A percentile compares a stretch with the other conserved stretches of the same genome.
These are phyloP conservation scores for Lactarius hatsudake DNA, from an alignment of 768 basidiomycete genomes.

Conservation along the genomic window DNA sequence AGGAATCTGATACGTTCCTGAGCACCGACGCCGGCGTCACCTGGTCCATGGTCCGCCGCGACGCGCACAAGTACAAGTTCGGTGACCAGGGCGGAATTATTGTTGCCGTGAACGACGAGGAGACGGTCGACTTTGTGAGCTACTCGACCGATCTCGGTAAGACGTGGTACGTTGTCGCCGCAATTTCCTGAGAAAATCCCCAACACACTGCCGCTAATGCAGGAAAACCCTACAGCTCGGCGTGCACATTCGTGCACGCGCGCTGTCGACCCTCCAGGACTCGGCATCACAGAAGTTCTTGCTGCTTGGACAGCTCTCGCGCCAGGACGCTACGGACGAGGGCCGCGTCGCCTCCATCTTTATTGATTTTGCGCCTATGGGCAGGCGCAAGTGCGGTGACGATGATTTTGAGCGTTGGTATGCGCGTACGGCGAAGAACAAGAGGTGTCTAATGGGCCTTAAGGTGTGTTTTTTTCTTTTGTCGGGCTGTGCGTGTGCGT, in stretches of 20 bases:
- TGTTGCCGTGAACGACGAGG: conserved; percentile 84
- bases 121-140: conserved; percentile 57
- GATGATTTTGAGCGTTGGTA: too few relatives aligned
- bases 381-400: too few relatives aligned
- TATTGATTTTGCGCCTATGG: too few relatives aligned
- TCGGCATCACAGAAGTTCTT: too few relatives aligned
- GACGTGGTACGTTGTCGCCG: conserved; percentile 60
- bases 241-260: conserved; percentile 64
- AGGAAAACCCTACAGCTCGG: conserved; percentile 75
- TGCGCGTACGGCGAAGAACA: too few relatives aligned
- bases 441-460: too few relatives aligned
- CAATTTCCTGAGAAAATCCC: background rate
- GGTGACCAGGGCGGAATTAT: conserved; percentile 84
- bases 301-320: too few relatives aligned
- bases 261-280: conserved; percentile 88
- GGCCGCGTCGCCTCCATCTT: too few relatives aligned
- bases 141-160: conserved; percentile 84
- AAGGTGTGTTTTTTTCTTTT: too few relatives aligned
- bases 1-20: conserved; percentile 90
- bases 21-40: conserved; percentile 85
- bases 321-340: too few relatives aligned
- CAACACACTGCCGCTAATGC: background rate
- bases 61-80: conserved; percentile 94
- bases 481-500: too few relatives aligned
- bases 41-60: conserved; percentile 73